Evolutionary conservation across 176 grass and related monocot species (phyloP), one percentile per base, ranked within the genome.

Genomic region (Dactylis glomerata): DNA sequence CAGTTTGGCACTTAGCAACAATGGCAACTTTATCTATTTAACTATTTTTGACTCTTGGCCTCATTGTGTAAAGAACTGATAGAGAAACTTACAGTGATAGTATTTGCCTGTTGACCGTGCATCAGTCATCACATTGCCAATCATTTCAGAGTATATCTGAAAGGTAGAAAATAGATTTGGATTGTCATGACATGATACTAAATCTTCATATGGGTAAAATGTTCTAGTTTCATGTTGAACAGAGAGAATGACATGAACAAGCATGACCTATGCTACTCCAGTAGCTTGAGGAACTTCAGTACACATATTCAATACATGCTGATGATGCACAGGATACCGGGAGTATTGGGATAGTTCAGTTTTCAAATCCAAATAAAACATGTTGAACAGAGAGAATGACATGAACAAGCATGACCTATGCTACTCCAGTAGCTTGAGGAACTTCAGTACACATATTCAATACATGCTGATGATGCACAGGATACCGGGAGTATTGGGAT

Each of bases 101-200:
- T 99, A 99, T 88, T 99, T 99, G 62, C 97, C 97, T 14, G 97
- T 99, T 42, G 97, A 99, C 27, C 97, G 86, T 66, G 93, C 97
- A 88, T 99, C 97, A 70, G 85, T 95, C 97, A 99, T 99, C 49
- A 99, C 97, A 96, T 99, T 99, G 83, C 97, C 93, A 81, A 99
- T 99, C 97, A 96, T 99, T 87, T 99, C 97, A 17, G 96, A 91
- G 83, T 94, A 99, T 87, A 99, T 99, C 93, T 99, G 90, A 47
- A 90, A 82, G 50, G 7, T 68, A 84, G 42, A 63, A 46, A 4
- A 1, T 54, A 15, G 41, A 34, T 73, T 45, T 54, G 11, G 41
- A 34, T 73, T 45, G 74, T 36, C 57, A 79, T 84, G 1, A 75
- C 46, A 75, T 52, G 41, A 68, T 52, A 37, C 10, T 22, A 79